phyloP scores from a whole-genome alignment of 805 yeast genomes.

The Metschnikowia kunwiensis region DNA sequence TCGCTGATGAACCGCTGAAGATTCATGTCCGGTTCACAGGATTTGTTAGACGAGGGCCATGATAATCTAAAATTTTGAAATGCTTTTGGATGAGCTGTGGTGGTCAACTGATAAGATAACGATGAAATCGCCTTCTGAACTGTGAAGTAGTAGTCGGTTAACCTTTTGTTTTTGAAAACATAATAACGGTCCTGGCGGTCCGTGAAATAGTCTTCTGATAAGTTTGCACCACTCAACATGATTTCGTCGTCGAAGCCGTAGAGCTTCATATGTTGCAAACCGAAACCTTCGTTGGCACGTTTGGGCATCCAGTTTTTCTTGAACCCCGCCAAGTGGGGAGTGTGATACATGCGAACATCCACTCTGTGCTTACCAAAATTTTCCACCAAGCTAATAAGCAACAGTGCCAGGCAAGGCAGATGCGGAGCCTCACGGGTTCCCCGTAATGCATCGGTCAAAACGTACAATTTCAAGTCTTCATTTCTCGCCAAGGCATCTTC shows the following conservation, averaged over 20 bases:
- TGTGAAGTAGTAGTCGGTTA: conserved; percentile 72
- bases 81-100: conserved; percentile 36
- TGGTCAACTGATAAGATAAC: conserved; percentile 62
- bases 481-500: conserved; percentile 57
- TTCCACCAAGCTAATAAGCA: conserved; percentile 63
- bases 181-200: conserved; percentile 94
- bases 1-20: conserved; percentile 50
- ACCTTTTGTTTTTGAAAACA: conserved; percentile 51
- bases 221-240: conserved; percentile 85
- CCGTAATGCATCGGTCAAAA: conserved; percentile 82
- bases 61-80: conserved; percentile 50
- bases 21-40: conserved; percentile 65
- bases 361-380: conserved; percentile 66
- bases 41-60: conserved; percentile 72
- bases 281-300: conserved; percentile 86
- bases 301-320: conserved; percentile 66
- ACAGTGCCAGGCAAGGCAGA: conserved; percentile 64
- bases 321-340: conserved; percentile 78
- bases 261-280: conserved; percentile 95
- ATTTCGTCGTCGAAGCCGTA: conserved; percentile 94
- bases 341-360: conserved; percentile 79
- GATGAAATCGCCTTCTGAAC: conserved; percentile 66
- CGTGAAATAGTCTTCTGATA: conserved; percentile 88
- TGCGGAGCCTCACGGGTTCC: conserved; percentile 92
- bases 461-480: conserved; percentile 60